phyloP scores from a whole-genome alignment of 2,329 filamentous ascomycete species.

The Pseudogymnoascus sp. region DNA sequence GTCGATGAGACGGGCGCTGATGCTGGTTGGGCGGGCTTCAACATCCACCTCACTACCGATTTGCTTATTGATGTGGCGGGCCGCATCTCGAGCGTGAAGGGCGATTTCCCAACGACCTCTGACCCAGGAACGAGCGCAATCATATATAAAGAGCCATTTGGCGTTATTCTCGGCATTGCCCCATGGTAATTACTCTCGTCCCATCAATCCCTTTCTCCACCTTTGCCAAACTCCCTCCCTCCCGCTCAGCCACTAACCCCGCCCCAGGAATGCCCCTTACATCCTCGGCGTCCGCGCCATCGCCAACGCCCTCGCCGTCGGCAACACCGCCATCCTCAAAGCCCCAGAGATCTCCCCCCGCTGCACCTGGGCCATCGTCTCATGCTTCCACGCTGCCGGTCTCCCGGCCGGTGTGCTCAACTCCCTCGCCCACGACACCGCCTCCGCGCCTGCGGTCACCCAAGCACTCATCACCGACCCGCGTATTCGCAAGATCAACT shows the following conservation, averaged over 20 bases:
- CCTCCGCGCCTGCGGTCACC: conserved; percentile 62
- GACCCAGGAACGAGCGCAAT: conserved; percentile 51
- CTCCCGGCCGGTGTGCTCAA: conserved; percentile 70
- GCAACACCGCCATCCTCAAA: conserved; percentile 72
- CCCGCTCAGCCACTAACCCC: background rate
- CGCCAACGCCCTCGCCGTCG: conserved; percentile 61
- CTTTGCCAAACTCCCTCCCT: background rate
- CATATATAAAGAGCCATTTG: conserved; percentile 68
- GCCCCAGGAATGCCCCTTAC: conserved; percentile 48
- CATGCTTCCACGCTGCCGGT: conserved; percentile 64
- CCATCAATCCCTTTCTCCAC: background rate
- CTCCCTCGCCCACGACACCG: conserved; percentile 57
- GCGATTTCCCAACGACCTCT: conserved; percentile 29
- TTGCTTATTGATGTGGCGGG: conserved; percentile 39
- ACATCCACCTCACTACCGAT: conserved; percentile 31
- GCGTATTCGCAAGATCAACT: conserved; percentile 72
- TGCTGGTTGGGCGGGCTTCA: conserved; percentile 34
- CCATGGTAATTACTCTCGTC: conserved; percentile 55
- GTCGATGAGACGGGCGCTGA: conserved; percentile 42
- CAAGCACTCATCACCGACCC: conserved; percentile 59
- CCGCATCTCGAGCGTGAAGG: conserved; percentile 31
- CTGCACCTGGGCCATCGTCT: conserved; percentile 54
- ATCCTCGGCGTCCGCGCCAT: conserved; percentile 49
- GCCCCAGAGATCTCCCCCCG: conserved; percentile 61
- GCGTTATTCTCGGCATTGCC: conserved; percentile 71